Evolutionary conservation across 2,329 filamentous ascomycete genomes (phyloP).

Genomic region (Penicillium sp.): DNA sequence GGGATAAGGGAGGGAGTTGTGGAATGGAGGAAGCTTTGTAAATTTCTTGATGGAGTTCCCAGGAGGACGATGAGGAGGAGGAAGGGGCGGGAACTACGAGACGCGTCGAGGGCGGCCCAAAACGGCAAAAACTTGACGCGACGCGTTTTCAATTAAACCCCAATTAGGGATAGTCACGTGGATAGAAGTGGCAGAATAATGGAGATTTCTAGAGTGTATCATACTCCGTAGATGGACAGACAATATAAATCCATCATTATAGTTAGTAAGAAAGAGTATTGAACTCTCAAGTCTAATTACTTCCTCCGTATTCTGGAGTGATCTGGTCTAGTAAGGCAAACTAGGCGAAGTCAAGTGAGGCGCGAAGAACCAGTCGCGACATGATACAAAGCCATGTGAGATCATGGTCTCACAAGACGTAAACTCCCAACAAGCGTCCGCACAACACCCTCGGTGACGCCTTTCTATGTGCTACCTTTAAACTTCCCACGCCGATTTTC

Average conservation of each 20-base stretch:
- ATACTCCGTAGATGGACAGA: too few relatives aligned
- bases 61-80: conserved; percentile 26
- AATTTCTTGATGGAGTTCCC: conserved; percentile 17
- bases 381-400: neutral
- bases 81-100: conserved; percentile 21
- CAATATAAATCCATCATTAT: too few relatives aligned
- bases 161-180: neutral
- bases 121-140: conserved; percentile 13
- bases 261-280: too few relatives aligned
- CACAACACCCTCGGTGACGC: neutral
- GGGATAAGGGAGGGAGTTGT: neutral
- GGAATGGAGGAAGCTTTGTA: conserved; percentile 3
- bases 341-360: neutral
- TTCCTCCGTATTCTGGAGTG: neutral
- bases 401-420: neutral
- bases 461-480: too few relatives aligned
- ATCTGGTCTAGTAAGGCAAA: too few relatives aligned
- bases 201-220: too few relatives aligned
- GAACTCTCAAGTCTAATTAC: too few relatives aligned
- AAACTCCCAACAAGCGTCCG: neutral
- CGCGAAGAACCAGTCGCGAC: neutral
- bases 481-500: neutral
- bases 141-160: conserved; percentile 43
- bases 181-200: neutral
- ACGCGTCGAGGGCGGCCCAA: conserved; percentile 16